Evolutionary conservation across 2,329 filamentous ascomycete genomes (phyloP).

Genomic region (Myriangium duriaei): DNA sequence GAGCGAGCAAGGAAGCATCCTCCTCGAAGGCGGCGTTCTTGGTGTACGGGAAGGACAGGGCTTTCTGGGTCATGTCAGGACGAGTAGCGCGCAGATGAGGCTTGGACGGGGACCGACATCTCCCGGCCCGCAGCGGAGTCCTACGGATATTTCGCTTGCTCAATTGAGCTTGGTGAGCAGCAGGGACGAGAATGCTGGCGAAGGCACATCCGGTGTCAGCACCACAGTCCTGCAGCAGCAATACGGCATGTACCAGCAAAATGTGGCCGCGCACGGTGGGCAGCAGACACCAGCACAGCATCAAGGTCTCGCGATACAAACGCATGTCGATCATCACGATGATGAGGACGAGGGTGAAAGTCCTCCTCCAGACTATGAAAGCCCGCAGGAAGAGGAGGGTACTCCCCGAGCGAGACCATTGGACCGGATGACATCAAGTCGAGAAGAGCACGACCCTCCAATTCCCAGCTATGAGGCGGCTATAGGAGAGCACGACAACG

Average conservation of each 20-base stretch:
- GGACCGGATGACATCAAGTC: constrained; percentile 12
- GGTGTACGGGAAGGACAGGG: constrained; percentile 42
- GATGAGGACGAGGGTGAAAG: constrained; percentile 19
- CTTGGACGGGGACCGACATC: constrained; percentile 55
- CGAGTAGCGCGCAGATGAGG: constrained; percentile 66
- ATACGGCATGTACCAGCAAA: constrained; percentile 13
- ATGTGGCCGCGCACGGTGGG: constrained; percentile 15
- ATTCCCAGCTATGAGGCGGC: constrained; percentile 78
- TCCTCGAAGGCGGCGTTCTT: constrained; percentile 67
- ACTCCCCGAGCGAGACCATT: constrained; percentile 17
- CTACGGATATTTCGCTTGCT: constrained; percentile 90
- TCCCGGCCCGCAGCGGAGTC: constrained; percentile 77
- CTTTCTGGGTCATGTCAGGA: constrained; percentile 54
- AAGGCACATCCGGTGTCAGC: constrained; percentile 48
- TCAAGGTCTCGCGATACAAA: constrained; percentile 6
- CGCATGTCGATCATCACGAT: constrained; percentile 15
- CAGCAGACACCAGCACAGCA: constrained; percentile 5
- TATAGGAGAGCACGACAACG: constrained; percentile 27
- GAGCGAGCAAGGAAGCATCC: constrained; percentile 89
- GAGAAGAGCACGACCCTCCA: constrained; percentile 39
- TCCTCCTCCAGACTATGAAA: constrained; percentile 38
- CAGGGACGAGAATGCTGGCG: constrained; percentile 47
- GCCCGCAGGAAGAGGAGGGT: constrained; percentile 24
- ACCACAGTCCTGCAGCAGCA: constrained; percentile 8
- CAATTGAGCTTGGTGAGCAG: constrained; percentile 63